A percentile compares a stretch with the other conserved stretches of the same genome.
phyloP scores from a whole-genome alignment of 31 red algal genomes.

The Asparagopsis taxiformis region DNA sequence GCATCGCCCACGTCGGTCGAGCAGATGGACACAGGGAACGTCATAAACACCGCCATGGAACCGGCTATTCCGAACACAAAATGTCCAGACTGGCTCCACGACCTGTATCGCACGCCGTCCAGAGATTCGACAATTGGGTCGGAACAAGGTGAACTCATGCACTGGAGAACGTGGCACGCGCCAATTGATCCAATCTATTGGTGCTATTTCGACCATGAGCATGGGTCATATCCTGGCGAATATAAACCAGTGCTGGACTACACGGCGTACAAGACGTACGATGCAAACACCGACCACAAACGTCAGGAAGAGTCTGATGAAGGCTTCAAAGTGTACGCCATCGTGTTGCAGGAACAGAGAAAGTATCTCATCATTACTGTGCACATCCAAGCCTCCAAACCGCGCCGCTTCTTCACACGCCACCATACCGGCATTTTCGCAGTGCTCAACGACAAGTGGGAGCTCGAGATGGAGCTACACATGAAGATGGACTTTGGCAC shows the following conservation, averaged over 20 bases:
- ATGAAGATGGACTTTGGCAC: too few species aligned
- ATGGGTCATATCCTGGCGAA: constrained; percentile 39
- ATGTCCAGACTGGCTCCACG: constrained; percentile 60
- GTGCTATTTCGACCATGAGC: too few species aligned
- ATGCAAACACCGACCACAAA: constrained; percentile 9
- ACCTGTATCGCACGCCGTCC: constrained; percentile 18
- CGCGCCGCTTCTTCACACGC: constrained; percentile 22
- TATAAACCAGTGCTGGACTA: constrained; percentile 34
- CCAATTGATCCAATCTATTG: too few species aligned
- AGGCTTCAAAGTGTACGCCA: constrained; percentile 46
- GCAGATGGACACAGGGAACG: neutral
- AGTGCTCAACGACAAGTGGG: constrained; percentile 10
- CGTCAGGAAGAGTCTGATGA: constrained; percentile 44
- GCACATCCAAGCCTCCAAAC: constrained; percentile 24
- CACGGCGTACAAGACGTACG: constrained; percentile 52
- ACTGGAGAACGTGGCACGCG: too few species aligned
- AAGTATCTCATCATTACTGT: constrained; percentile 1
- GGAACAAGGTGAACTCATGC: constrained; percentile 9
- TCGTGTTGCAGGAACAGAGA: constrained; percentile 9
- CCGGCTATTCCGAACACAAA: constrained; percentile 15
- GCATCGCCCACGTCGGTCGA: neutral
- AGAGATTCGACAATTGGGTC: constrained; percentile 5
- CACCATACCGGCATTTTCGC: constrained; percentile 28
- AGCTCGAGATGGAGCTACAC: too few species aligned
- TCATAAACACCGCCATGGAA: neutral